phyloP scores from a whole-genome alignment of 345 rosid species.

The Gossypium thurberi region DNA sequence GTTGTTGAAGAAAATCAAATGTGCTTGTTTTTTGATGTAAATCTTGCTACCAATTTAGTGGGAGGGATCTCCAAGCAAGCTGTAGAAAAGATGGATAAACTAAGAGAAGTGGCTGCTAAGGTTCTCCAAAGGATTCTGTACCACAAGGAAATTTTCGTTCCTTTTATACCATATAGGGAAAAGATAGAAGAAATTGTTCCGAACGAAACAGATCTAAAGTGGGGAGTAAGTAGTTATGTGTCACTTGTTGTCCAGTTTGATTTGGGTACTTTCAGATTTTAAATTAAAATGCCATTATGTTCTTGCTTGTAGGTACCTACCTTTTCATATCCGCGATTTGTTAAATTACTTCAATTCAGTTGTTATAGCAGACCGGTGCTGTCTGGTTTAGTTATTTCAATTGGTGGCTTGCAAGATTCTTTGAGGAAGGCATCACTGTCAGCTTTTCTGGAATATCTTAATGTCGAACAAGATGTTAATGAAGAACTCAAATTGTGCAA shows the following conservation, averaged over 20 bases:
- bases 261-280: conserved; percentile 10
- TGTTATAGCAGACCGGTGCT: conserved; percentile 63
- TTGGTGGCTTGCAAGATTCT: conserved; percentile 91
- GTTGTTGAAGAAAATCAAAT: conserved; percentile 20
- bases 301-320: conserved; percentile 66
- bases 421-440: conserved; percentile 59
- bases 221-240: conserved; percentile 52
- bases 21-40: conserved; percentile 41
- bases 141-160: conserved; percentile 40
- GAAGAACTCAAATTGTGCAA: conserved; percentile 39
- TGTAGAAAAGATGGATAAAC: conserved; percentile 88
- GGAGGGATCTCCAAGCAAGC: conserved; percentile 78
- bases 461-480: conserved; percentile 30
- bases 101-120: conserved; percentile 86
- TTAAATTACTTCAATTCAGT: conserved; percentile 50
- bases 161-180: conserved; percentile 62
- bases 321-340: conserved; percentile 73
- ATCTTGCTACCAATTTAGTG: conserved; percentile 54
- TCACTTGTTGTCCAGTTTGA: conserved; percentile 13
- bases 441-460: conserved; percentile 68
- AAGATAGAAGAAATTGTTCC: conserved; percentile 67
- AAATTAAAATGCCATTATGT: conserved; percentile 2
- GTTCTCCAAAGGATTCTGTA: conserved; percentile 71
- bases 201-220: conserved; percentile 41
- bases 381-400: conserved; percentile 81